Base-by-base conservation (phyloP, 2,329 filamentous ascomycete genomes). In the Sporothrix pallida region DNA sequence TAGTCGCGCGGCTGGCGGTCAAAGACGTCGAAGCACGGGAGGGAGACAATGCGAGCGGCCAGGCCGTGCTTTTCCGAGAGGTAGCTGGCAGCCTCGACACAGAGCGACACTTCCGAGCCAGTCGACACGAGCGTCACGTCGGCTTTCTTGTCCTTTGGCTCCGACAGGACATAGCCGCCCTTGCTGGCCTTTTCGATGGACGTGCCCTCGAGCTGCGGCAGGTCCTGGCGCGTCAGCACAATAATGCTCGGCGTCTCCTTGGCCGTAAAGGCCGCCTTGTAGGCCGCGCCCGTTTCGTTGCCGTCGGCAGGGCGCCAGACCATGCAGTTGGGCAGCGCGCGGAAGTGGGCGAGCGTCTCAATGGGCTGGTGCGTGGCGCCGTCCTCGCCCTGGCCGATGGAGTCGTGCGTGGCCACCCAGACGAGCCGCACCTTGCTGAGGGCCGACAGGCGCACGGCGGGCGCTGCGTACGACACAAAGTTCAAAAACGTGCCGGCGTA, bases 331-430 rank as follows among this genome's bases (percentile, higher is more conserved):
- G 96, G 96, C 79, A 98, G 90, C 77, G 96, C 96, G 83, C 96
- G 95, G 94, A 98, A 98, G 87, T 98, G 96, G 75, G 95, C 92
- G 76, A 98, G 91, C 65, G 94, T 97, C 91, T 99, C 96, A 79
- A 99, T 97, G 83, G 96, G 96, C 89, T 99, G 96, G 87, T 99
- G 96, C 73, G 96, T 99, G 79, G 96, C 95, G 76, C 96, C 96
- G 81, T 99, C 96, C 87, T 99, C 96, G 85, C 96, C 96, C 78
- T 98, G 93, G 88, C 96, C 96, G 80, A 99, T 99, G 78, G 95
- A 98, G 89, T 98, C 95, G 89, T 98, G 95, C 79, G 95, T 98
- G 80, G 96, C 95, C 79, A 98, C 89, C 91, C 96, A 97, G 87
- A 99, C 95, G 82, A 90, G 88, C 80, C 95, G 95, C 83, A 95